phyloP scores from a whole-genome alignment of 345 rosid genomes.

The Sisymbrium altissimum region DNA sequence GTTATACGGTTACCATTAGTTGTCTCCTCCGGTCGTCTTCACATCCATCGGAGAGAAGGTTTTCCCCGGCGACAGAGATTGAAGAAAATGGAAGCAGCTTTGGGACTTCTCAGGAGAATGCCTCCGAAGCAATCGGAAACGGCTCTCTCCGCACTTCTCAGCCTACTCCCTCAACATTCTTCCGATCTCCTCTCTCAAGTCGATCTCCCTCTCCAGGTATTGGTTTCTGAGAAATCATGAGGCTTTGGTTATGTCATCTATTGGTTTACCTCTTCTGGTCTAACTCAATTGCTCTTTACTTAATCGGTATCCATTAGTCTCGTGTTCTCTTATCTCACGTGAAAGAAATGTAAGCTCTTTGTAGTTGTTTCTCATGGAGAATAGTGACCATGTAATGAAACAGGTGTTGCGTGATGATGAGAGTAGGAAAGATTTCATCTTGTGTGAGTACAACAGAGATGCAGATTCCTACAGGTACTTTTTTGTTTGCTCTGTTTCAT shows the following conservation, averaged over 20 bases:
- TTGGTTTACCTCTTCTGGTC: neutral
- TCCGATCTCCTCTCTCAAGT: conserved; percentile 98
- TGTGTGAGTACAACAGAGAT: conserved; percentile 97
- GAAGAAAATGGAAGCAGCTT: conserved; percentile 72
- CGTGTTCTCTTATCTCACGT: neutral
- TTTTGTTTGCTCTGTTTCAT: neutral
- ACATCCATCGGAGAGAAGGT: conserved; percentile 2
- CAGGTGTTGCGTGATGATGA: conserved; percentile 76
- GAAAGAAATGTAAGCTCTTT: neutral
- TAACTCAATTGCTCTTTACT: neutral
- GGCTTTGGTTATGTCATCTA: neutral
- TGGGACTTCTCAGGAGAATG: conserved; percentile 90
- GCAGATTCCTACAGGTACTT: conserved; percentile 89
- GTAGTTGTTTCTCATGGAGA: neutral
- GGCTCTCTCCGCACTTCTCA: conserved; percentile 88
- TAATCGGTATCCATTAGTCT: neutral
- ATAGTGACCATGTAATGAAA: neutral
- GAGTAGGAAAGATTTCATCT: conserved; percentile 70
- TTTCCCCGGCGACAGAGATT: conserved; percentile 15
- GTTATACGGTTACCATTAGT: neutral
- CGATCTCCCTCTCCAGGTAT: neutral
- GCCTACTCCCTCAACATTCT: conserved; percentile 85
- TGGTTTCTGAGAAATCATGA: neutral
- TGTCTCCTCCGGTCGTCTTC: neutral
- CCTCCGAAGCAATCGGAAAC: conserved; percentile 89